Percentiles rank a stretch among this genome's conserved stretches.
phyloP scores from a whole-genome alignment of 352 stramenopile genomes.

The Phytophthora meadii region DNA sequence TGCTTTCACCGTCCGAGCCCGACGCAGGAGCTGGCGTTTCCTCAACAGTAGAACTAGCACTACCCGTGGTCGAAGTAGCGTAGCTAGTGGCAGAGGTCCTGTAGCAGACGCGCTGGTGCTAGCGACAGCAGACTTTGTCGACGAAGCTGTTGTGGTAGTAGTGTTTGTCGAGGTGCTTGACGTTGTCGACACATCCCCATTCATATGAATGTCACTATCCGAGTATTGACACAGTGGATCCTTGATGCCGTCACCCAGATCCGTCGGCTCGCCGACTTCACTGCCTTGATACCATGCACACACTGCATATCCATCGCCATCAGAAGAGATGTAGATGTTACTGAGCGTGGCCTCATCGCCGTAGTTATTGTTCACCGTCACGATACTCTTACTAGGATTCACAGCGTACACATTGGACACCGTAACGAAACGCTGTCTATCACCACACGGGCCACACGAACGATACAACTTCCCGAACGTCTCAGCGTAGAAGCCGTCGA shows the following conservation, averaged over 20 bases:
- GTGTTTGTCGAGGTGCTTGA: too few species aligned
- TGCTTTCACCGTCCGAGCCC: conserved; percentile 11
- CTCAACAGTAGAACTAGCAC: conserved; percentile 9
- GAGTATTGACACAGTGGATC: conserved; percentile 1
- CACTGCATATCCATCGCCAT: background rate
- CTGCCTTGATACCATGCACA: background rate
- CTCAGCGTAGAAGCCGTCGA: background rate
- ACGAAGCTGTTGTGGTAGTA: background rate
- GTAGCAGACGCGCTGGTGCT: conserved; percentile 9
- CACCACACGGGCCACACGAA: background rate
- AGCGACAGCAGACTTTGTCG: conserved; percentile 4
- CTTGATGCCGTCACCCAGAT: conserved; percentile 4
- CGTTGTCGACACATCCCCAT: background rate
- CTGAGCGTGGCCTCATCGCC: conserved; percentile 5
- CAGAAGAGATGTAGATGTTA: background rate
- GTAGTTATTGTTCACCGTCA: conserved; percentile 8
- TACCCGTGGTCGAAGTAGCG: conserved; percentile 10
- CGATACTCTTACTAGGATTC: background rate
- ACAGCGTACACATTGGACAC: background rate
- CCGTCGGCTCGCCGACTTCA: background rate
- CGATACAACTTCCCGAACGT: background rate
- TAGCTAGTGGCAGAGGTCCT: conserved; percentile 10
- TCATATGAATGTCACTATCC: conserved; percentile 1
- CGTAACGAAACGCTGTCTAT: too few species aligned
- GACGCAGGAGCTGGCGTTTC: conserved; percentile 11